Evolutionary conservation across 2,329 filamentous ascomycete genomes (phyloP).

Genomic region (Teratosphaeria viscida): DNA sequence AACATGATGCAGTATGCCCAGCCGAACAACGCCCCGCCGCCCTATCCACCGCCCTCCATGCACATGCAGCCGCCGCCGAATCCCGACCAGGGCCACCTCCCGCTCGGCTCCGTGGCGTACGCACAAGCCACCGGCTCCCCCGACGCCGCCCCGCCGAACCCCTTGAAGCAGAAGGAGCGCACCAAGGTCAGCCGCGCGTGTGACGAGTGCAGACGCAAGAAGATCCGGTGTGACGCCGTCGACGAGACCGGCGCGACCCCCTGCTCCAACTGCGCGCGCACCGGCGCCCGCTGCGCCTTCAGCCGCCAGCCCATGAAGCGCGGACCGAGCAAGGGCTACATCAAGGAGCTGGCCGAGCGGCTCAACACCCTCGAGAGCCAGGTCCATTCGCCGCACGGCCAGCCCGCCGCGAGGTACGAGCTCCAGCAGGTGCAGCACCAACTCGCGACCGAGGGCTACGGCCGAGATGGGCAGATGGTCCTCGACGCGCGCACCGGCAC

Average conservation of each 20-base stretch:
- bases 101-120: slow-evolving; percentile 1
- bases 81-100: not conserved
- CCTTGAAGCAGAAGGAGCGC: slow-evolving; percentile 42
- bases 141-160: not conserved
- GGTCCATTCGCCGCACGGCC: slow-evolving; percentile 34
- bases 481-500: slow-evolving; percentile 21
- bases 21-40: not conserved
- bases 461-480: slow-evolving; percentile 1
- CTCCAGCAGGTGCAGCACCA: slow-evolving; percentile 22
- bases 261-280: slow-evolving; percentile 72
- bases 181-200: slow-evolving; percentile 83
- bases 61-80: not conserved
- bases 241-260: slow-evolving; percentile 62
- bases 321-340: slow-evolving; percentile 86
- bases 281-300: slow-evolving; percentile 69
- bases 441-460: slow-evolving; percentile 14
- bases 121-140: slow-evolving; percentile 1
- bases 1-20: slow-evolving; percentile 1
- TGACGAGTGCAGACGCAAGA: slow-evolving; percentile 81
- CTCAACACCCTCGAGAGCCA: slow-evolving; percentile 75
- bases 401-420: slow-evolving; percentile 19
- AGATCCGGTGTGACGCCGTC: slow-evolving; percentile 75
- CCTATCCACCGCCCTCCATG: not conserved
- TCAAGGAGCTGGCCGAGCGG: slow-evolving; percentile 80
- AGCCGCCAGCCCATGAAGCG: slow-evolving; percentile 70